Conservation (phyloP, 2,329 filamentous ascomycete species). For the Sclerotinia subarctica region DNA sequence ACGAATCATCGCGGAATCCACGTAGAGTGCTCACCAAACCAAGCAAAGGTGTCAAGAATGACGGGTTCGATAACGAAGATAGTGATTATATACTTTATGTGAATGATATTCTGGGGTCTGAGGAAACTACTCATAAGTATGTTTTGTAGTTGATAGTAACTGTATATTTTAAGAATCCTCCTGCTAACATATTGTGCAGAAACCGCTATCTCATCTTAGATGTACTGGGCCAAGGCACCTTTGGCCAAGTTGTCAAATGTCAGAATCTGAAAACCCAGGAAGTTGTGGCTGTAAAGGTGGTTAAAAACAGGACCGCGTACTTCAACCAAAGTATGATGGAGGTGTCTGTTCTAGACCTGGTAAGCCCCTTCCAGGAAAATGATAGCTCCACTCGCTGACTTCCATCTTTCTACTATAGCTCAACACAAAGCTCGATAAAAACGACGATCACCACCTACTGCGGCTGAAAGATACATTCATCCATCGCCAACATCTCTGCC, state of each 20-base stretch:
- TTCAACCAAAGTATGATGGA: slow-evolving; percentile 99
- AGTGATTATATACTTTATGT: slow-evolving; percentile 99
- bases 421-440: slow-evolving; percentile 98
- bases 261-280: slow-evolving; percentile 98
- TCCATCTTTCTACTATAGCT: slow-evolving; percentile 52
- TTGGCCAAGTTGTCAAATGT: slow-evolving; percentile 98
- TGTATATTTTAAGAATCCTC: slow-evolving; percentile 23
- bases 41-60: slow-evolving; percentile 97
- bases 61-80: slow-evolving; percentile 98
- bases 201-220: slow-evolving; percentile 97
- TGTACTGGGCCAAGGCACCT: slow-evolving; percentile 94
- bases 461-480: slow-evolving; percentile 98
- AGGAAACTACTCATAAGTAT: slow-evolving; percentile 96
- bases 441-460: slow-evolving; percentile 94
- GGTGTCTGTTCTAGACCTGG: slow-evolving; percentile 92
- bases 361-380: slow-evolving; percentile 46
- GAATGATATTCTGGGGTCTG: slow-evolving; percentile 95
- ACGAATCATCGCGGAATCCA: slow-evolving; percentile 95
- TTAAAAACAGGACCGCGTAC: slow-evolving; percentile 98
- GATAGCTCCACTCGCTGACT: slow-evolving; percentile 22
- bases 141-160: slow-evolving; percentile 38
- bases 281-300: slow-evolving; percentile 97
- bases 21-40: slow-evolving; percentile 95
- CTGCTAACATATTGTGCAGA: slow-evolving; percentile 45
- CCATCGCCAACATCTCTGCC: slow-evolving; percentile 90